Conservation (phyloP, 192 early-diverging fungal genomes). For the Phlyctochytrium planicorne region DNA sequence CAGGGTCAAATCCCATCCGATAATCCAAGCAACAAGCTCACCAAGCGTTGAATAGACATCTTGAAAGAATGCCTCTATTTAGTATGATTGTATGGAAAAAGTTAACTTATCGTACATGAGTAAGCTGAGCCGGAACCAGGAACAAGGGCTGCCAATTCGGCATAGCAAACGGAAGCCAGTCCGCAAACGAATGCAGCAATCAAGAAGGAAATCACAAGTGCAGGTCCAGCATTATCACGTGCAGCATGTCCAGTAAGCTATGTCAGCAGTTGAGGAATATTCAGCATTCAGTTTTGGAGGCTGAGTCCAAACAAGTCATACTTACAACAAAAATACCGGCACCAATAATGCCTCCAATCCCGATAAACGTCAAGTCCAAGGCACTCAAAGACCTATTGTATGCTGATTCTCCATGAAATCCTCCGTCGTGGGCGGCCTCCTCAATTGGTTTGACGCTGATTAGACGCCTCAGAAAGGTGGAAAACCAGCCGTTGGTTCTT, state of each 20-base stretch:
- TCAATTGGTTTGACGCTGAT: too few species aligned
- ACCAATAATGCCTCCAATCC: slow-evolving; percentile 77
- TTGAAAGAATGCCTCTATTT: not conserved
- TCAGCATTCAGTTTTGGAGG: too few species aligned
- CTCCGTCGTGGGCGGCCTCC: too few species aligned
- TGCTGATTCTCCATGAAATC: too few species aligned
- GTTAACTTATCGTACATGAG: slow-evolving; percentile 58
- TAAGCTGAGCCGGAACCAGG: slow-evolving; percentile 87
- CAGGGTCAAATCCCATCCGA: slow-evolving; percentile 87
- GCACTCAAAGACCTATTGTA: slow-evolving; percentile 45
- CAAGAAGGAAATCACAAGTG: slow-evolving; percentile 76
- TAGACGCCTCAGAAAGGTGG: too few species aligned
- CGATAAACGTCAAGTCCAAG: slow-evolving; percentile 64
- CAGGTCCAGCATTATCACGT: slow-evolving; percentile 74
- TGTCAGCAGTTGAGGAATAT: too few species aligned
- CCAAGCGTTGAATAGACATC: slow-evolving; percentile 79
- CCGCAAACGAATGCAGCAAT: slow-evolving; percentile 73
- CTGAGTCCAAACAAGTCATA: too few species aligned
- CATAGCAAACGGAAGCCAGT: slow-evolving; percentile 79
- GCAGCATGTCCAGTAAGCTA: slow-evolving; percentile 67
- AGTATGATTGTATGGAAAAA: not conserved
- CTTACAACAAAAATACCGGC: slow-evolving; percentile 79
- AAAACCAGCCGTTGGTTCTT: too few species aligned
- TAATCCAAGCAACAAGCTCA: slow-evolving; percentile 85
- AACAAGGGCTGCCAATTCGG: slow-evolving; percentile 84